Evolutionary conservation across 2,329 filamentous ascomycete species (phyloP), one percentile per base, ranked within the genome.

Genomic region (Colletotrichum sp.): DNA sequence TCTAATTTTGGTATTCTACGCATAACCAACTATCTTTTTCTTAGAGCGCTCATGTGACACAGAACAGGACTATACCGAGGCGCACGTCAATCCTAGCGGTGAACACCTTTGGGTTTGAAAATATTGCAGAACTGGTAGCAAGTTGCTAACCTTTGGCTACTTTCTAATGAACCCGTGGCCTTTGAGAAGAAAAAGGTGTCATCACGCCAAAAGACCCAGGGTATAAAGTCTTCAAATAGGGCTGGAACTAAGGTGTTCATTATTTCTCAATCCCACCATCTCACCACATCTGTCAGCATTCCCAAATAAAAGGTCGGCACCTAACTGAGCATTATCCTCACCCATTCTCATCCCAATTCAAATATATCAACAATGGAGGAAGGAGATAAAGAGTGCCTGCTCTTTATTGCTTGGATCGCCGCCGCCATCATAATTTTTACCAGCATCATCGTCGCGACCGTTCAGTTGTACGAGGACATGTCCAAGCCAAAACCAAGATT

Each of bases 151-250:
- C 16, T 43, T 0, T 43, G 16, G 16, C 16, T 43, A 9, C 36
- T 43, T 43, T 43, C 16, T 43, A 8, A 43, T 43, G 0, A 18
- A 43, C 36, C 0, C 16, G 36, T 38, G 36, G 18, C 36, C 0
- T 0, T 0, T 38, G 0, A 18, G 36, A 18, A 38, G 0, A 0
- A 38, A 38, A 43, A 0, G 36, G 16, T 43, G 36, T 18, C 16
- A 4, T 0, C 36, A 43, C 8, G 8, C 0, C 36, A 9, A 43
- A 43, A 43, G 2, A 18, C 7, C 8, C 36, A 43, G 16, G 7
- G 16, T 1, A 18, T 43, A 43, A 43, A 43, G 7, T 0, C 36
- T 0, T 38, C 36, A 0, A 38, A 38, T 0, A 38, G 36, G 36
- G 36, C 36, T 0, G 36, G 36, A 38, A 38, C 36, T 38, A 16